Evolutionary conservation across 2,329 filamentous ascomycete species (phyloP), one percentile per base, ranked within the genome.

Genomic region (Claviceps citrina): DNA sequence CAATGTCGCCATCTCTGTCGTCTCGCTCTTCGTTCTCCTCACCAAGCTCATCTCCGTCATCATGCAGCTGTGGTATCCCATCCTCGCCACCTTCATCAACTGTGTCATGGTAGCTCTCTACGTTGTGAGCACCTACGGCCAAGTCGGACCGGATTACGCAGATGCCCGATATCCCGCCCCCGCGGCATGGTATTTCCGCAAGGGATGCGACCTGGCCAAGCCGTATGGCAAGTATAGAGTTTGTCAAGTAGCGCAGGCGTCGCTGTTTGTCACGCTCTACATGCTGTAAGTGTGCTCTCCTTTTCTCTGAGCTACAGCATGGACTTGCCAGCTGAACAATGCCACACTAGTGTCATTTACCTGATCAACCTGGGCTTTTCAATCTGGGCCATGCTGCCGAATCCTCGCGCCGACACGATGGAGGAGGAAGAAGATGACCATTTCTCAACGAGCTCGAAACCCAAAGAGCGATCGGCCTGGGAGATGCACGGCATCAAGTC

Each of bases 1-100:
- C 62, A 85, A 87, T 53, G 74, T 86, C 49, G 78, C 79, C 53
- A 79, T 86, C 49, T 80, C 81, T 28, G 71, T 89, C 47, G 65
- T 85, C 40, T 78, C 76, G 43, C 78, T 83, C 56, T 89, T 89
- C 64, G 68, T 85, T 55, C 70, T 84, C 45, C 69, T 87, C 33
- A 65, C 70, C 56, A 86, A 85, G 64, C 67, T 73, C 46, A 73
- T 81, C 45, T 67, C 73, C 51, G 78, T 73, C 60, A 74, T 84
- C 51, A 75, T 86, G 68, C 75, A 79, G 55, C 62, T 78, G 51
- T 84, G 76, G 67, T 75, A 68, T 48, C 83, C 83, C 5, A 54
- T 83, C 44, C 43, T 86, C 41, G 75, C 73, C 43, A 56, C 74
- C 19, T 44, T 77, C 40, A 58, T 76, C 49, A 77, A 81, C 56